These are phyloP conservation scores for Symbiodinium pilosum DNA, from an alignment of 73 alveolate genomes.

Conservation along the genomic window DNA sequence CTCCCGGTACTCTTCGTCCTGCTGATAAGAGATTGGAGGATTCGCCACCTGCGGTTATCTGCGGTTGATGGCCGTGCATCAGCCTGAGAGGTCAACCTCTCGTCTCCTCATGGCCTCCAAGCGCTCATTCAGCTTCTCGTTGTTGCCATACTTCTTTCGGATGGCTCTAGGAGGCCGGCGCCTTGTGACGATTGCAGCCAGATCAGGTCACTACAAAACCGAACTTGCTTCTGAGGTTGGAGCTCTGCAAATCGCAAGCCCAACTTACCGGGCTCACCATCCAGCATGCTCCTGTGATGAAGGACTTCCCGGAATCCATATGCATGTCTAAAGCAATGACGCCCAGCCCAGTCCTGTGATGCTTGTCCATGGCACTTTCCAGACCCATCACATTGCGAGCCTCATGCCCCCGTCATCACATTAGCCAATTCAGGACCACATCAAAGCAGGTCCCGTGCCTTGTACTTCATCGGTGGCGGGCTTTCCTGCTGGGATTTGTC, in stretches of 20 bases:
- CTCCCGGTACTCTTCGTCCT: slow-evolving; percentile 58
- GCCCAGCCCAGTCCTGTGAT: slow-evolving; percentile 4
- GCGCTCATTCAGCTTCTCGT: not conserved
- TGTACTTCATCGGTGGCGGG: slow-evolving; percentile 14
- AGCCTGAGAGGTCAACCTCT: too few species aligned
- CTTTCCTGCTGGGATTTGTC: not conserved
- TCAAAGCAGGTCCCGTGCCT: too few species aligned
- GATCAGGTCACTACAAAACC: too few species aligned
- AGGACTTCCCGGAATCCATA: not conserved
- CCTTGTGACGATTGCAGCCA: not conserved
- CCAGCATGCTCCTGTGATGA: slow-evolving; percentile 34
- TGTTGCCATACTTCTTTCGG: slow-evolving; percentile 64
- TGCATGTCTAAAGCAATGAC: not conserved
- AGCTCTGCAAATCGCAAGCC: slow-evolving; percentile 72
- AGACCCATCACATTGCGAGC: slow-evolving; percentile 87
- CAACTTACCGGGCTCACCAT: slow-evolving; percentile 45
- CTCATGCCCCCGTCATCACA: too few species aligned
- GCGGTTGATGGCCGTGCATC: too few species aligned
- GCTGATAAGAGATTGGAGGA: slow-evolving; percentile 74
- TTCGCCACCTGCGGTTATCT: slow-evolving; percentile 16
- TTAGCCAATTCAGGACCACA: not conserved
- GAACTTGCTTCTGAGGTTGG: not conserved
- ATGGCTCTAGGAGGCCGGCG: slow-evolving; percentile 48
- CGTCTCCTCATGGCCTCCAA: not conserved
- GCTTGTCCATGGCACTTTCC: slow-evolving; percentile 84